Base-by-base conservation (phyloP, 192 early-diverging fungal genomes). In the Ramicandelaber brevisporus region DNA sequence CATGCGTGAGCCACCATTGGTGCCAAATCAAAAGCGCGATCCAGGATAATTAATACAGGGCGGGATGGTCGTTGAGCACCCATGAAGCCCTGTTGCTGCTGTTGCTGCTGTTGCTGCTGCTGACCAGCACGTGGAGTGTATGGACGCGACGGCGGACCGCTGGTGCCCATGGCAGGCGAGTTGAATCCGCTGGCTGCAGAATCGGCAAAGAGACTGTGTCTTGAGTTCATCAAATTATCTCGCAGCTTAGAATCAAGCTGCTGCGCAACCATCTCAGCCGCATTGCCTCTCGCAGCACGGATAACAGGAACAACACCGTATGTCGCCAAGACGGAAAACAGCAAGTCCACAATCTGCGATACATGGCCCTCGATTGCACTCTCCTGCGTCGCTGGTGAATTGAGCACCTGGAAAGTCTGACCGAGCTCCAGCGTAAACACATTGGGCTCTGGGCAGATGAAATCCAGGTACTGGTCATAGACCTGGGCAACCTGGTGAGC, bases 391-490 rank as follows among this genome's bases (percentile, higher is more conserved):
- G 64, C 47, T 4, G 90, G 83, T 38, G 78, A 70, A 46, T 96
- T 82, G 11, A 99, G 49, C 5, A 63, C 30, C 36, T 69, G 53
- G 36, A 88, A 99, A 0, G 85, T 65, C 30, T 73, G 44, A 1
- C 58, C 52, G 36, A 95, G 60, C 35, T 87, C 69, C 14, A 99
- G 57, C 14, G 88, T 79, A 40, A 99, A 99, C 37, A 99, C 67
- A 45, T 82, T 66, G 20, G 68, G 59, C 36, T 99, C 92, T 5
- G 86, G 71, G 24, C 78, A 85, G 27, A 87, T 48, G 43, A 77
- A 99, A 49, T 95, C 81, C 26, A 99, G 48, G 37, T 99, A 86
- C 61, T 96, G 93, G 61, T 99, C 93, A 46, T 80, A 96, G 2
- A 73, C 73, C 50, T 90, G 85, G 4, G 78, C 70, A 15, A 96